Conservation (phyloP, 768 basidiomycete species). For the Cystofilobasidium capitatum region DNA sequence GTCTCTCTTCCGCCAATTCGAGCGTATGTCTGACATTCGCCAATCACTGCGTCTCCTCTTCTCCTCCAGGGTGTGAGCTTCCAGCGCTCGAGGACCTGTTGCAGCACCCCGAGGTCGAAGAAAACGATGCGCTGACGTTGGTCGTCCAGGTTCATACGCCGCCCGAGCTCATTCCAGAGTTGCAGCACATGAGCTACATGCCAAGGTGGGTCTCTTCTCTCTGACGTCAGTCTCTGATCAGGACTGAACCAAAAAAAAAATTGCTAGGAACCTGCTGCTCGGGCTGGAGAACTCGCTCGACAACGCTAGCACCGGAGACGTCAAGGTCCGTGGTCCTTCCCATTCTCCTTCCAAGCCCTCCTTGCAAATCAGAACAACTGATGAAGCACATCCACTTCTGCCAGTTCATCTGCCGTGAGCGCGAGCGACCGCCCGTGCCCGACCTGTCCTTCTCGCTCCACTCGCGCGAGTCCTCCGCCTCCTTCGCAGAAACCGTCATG, state of each 20-base stretch:
- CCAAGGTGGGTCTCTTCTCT: too few species aligned
- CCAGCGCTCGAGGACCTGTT: constrained; percentile 56
- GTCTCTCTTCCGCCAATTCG: too few species aligned
- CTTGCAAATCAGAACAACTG: not conserved
- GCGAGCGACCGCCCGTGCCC: constrained; percentile 30
- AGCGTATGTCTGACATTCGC: not conserved
- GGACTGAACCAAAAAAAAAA: too few species aligned
- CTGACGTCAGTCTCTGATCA: too few species aligned
- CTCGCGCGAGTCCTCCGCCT: constrained; percentile 41
- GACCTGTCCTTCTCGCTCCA: constrained; percentile 40
- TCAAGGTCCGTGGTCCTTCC: not conserved
- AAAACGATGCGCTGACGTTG: constrained; percentile 60
- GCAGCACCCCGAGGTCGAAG: constrained; percentile 51
- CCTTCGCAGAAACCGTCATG: not conserved
- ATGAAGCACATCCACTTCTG: not conserved
- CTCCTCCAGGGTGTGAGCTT: constrained; percentile 51
- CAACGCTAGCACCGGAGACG: constrained; percentile 40
- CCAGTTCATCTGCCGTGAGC: constrained; percentile 14
- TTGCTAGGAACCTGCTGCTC: constrained; percentile 55
- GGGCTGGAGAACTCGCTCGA: constrained; percentile 63
- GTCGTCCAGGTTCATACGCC: constrained; percentile 65
- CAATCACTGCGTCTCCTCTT: constrained; percentile 1
- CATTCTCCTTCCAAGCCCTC: too few species aligned
- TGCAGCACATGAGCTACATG: constrained; percentile 56
- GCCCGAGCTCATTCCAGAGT: constrained; percentile 53